Base-by-base conservation (phyloP, 2,329 filamentous ascomycete genomes). In the Tolypocladium tropicale region DNA sequence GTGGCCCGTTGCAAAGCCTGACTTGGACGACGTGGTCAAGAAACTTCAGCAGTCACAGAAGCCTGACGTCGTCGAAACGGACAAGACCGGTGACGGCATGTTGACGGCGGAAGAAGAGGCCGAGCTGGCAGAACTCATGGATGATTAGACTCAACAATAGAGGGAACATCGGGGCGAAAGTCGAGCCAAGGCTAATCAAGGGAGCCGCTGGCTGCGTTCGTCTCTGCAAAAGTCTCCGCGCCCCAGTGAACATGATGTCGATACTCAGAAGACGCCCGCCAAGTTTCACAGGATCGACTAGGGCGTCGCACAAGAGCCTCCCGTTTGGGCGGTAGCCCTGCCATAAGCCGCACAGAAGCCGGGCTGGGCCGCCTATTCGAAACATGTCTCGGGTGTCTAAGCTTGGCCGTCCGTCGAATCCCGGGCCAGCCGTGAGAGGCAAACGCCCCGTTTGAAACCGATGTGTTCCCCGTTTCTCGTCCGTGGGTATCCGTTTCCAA, bases 81-180 rank as follows among this genome's bases (percentile, higher is more conserved):
- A 74, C 49, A 74, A 74, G 56, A 70, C 76, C 57, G 66, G 68
- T 62, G 70, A 70, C 36, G 73, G 77, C 41, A 58, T 85, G 66
- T 74, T 96, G 71, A 96, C 91, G 6, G 87, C 83, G 14, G 93
- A 97, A 63, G 94, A 99, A 70, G 93, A 97, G 71, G 86, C 88
- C 5, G 94, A 97, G 70, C 76, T 99, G 61, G 92, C 90, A 16
- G 94, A 92, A 61, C 73, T 99, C 68, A 89, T 99, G 89, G 90
- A 86, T 59, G 85, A 89, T 60, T 79, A 53, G 56, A 6, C 10
- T n/a, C 46, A 10, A 50, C 10, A 18, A 11, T 25, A 23, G 34
- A 2, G 39, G 21, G 39, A 30, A 6, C 21, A 4, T 10, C 2
- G 46, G 21, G 6, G 28, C 16, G 21, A n/a, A 33, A 21, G 28